phyloP scores from a whole-genome alignment of 1,284 basidiomycete species.

The Cryptococcus sp. region DNA sequence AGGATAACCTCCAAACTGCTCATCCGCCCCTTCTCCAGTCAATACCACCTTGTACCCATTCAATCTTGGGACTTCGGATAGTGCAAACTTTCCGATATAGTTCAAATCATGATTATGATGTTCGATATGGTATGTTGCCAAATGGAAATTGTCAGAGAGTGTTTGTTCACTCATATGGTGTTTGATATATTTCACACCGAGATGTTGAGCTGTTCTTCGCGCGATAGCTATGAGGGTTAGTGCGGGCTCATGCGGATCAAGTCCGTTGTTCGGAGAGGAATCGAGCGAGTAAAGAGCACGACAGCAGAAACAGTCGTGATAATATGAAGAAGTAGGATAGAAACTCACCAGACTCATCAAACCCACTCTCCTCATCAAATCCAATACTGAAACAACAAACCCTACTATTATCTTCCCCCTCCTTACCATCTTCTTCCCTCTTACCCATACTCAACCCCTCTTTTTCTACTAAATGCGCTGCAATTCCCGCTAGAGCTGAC shows the following conservation, averaged over 20 bases:
- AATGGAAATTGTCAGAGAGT: slow-evolving; percentile 44
- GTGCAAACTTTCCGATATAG: slow-evolving; percentile 46
- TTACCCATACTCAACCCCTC: slow-evolving; percentile 30
- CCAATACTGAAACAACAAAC: slow-evolving; percentile 25
- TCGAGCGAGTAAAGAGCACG: no score
- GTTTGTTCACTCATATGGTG: slow-evolving; percentile 46
- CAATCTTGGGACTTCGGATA: slow-evolving; percentile 46
- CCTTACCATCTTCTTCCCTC: neutral
- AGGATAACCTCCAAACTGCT: slow-evolving; percentile 45
- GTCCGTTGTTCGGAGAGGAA: no score
- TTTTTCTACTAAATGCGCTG: slow-evolving; percentile 45
- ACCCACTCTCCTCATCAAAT: slow-evolving; percentile 34
- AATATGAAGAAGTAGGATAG: neutral
- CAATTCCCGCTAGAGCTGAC: slow-evolving; percentile 47
- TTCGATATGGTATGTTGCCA: slow-evolving; percentile 49
- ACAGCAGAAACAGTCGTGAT: neutral
- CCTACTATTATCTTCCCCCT: neutral
- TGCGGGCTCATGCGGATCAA: no score
- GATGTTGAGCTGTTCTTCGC: slow-evolving; percentile 44
- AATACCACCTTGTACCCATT: slow-evolving; percentile 50
- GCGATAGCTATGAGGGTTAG: slow-evolving; percentile 28
- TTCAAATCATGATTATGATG: slow-evolving; percentile 46
- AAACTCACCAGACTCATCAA: slow-evolving; percentile 26
- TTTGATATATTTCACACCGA: slow-evolving; percentile 47
- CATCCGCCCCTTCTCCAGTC: slow-evolving; percentile 50